Percentiles rank a stretch among this genome's conserved stretches.
phyloP scores from a whole-genome alignment of 2,329 filamentous ascomycete species.

The Fragosphaeria purpurea region DNA sequence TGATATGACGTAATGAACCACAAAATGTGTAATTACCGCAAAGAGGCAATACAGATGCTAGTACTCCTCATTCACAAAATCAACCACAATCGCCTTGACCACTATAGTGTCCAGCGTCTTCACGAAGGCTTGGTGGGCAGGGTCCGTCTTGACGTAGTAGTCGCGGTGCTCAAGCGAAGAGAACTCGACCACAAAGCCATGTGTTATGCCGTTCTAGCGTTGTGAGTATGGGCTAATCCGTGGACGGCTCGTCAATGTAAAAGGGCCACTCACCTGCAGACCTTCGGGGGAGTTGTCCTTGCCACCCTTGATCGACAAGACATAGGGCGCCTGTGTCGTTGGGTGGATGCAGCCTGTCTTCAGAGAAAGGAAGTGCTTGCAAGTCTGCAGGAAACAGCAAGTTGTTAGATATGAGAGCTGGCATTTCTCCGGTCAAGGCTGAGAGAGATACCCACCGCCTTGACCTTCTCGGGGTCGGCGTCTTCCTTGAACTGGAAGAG shows the following conservation, averaged over 20 bases:
- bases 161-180: constrained; percentile 51
- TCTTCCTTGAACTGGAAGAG: constrained; percentile 6
- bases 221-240: background rate
- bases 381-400: constrained; percentile 16
- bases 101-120: background rate
- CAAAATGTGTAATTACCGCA: too few species aligned
- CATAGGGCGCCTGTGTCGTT: constrained; percentile 46
- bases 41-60: background rate
- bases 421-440: background rate
- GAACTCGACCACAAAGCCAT: constrained; percentile 62
- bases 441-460: background rate
- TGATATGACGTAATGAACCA: too few species aligned
- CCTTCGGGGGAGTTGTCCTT: constrained; percentile 53
- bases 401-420: too few species aligned
- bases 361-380: constrained; percentile 33
- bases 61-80: background rate
- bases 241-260: too few species aligned
- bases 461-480: background rate
- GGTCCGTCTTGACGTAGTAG: constrained; percentile 58
- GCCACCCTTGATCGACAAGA: constrained; percentile 48
- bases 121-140: constrained; percentile 48
- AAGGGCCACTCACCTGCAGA: constrained; percentile 36
- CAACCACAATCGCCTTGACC: constrained; percentile 1
- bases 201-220: constrained; percentile 50
- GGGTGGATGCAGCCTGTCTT: constrained; percentile 53